Conservation (phyloP, 768 basidiomycete species). For the Pulveroboletus ravenelii region DNA sequence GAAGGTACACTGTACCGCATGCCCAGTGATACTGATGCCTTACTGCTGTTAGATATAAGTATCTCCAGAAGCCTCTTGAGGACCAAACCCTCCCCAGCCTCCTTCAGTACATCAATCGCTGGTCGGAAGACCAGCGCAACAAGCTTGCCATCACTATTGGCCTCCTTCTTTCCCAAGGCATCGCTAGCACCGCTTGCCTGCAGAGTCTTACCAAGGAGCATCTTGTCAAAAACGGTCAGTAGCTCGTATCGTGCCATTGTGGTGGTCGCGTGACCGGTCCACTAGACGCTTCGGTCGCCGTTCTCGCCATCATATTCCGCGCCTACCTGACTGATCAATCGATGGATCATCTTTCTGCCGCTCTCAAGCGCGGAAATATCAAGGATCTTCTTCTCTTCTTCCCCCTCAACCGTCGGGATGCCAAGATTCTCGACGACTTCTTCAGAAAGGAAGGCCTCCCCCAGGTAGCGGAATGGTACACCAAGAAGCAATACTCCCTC, state of each 20-base stretch:
- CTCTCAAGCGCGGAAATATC: conserved; percentile 81
- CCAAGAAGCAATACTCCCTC: conserved; percentile 80
- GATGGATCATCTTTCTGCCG: conserved; percentile 81
- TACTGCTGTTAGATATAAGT: conserved; percentile 75
- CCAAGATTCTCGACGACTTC: conserved; percentile 73
- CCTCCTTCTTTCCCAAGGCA: conserved; percentile 78
- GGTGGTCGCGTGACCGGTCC: conserved; percentile 8
- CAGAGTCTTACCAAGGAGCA: conserved; percentile 88
- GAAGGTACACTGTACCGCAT: conserved; percentile 53
- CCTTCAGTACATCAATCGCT: conserved; percentile 86
- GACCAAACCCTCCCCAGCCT: conserved; percentile 75
- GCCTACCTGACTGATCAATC: conserved; percentile 77
- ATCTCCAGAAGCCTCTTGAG: conserved; percentile 96
- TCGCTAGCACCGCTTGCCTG: conserved; percentile 73
- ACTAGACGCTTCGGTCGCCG: conserved; percentile 70
- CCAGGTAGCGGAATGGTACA: conserved; percentile 90
- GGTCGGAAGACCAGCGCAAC: conserved; percentile 70
- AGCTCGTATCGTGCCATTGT: conserved; percentile 4
- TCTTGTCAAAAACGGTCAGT: conserved; percentile 85
- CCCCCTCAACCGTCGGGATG: conserved; percentile 75
- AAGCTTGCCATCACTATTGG: conserved; percentile 82
- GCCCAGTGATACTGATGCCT: conserved; percentile 2
- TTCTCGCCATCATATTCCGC: conserved; percentile 76
- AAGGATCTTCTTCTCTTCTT: conserved; percentile 86
- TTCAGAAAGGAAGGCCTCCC: conserved; percentile 78